These are phyloP conservation scores for Fusarium solani-melongenae DNA, from an alignment of 2,329 filamentous ascomycete species.

Conservation along the genomic window DNA sequence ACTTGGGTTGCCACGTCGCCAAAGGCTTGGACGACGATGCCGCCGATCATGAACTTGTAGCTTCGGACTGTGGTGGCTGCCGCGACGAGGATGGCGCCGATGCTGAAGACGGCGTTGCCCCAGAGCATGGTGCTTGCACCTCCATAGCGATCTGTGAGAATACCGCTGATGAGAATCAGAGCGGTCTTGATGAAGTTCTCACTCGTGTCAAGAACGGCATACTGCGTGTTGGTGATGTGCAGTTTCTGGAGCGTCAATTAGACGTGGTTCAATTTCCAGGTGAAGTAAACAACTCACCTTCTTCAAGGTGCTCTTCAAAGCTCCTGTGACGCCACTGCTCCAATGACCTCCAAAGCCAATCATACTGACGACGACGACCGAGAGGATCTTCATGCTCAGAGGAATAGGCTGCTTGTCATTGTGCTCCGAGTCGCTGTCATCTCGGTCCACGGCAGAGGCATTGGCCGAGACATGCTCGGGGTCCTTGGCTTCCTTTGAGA, in stretches of 20 bases:
- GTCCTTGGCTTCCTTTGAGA: slow-evolving; percentile 15
- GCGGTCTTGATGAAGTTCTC: slow-evolving; percentile 71
- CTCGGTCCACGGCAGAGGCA: slow-evolving; percentile 14
- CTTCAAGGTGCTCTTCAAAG: slow-evolving; percentile 71
- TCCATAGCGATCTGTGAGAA: slow-evolving; percentile 68
- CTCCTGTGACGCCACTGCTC: slow-evolving; percentile 69
- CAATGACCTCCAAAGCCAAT: slow-evolving; percentile 71
- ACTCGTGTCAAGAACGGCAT: slow-evolving; percentile 67
- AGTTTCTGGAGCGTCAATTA: slow-evolving; percentile 53
- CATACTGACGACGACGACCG: slow-evolving; percentile 61
- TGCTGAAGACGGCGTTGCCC: slow-evolving; percentile 69
- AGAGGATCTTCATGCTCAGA: slow-evolving; percentile 45
- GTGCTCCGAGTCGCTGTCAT: slow-evolving; percentile 27
- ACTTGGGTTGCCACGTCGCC: slow-evolving; percentile 74
- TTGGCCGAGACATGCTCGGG: slow-evolving; percentile 4
- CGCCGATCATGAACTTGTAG: slow-evolving; percentile 70
- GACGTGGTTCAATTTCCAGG: fast-evolving
- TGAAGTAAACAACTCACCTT: slow-evolving; percentile 49
- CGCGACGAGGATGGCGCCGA: slow-evolving; percentile 69
- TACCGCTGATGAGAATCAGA: slow-evolving; percentile 64
- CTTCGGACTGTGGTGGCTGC: slow-evolving; percentile 65
- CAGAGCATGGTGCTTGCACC: slow-evolving; percentile 69
- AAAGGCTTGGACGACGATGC: slow-evolving; percentile 64
- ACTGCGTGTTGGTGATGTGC: slow-evolving; percentile 69
- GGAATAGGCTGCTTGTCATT: slow-evolving; percentile 41